A percentile compares a stretch with the other conserved stretches of the same genome.
phyloP scores from a whole-genome alignment of 495 filamentous ascomycete species.

The Lasiosphaeria miniovina region DNA sequence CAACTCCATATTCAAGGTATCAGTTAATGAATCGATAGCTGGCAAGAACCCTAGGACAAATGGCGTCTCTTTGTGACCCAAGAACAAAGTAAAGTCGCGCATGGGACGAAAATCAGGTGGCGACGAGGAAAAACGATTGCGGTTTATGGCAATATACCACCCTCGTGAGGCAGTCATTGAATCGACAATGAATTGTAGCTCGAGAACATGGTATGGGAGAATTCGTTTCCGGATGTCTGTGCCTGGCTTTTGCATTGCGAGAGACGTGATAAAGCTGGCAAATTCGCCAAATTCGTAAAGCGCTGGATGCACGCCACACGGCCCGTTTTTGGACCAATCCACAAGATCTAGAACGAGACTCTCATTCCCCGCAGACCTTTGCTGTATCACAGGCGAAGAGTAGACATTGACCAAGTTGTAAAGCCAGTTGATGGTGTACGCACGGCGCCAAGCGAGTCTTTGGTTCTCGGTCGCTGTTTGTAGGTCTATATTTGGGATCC shows the following conservation, averaged over 20 bases:
- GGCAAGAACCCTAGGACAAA: conserved; percentile 21
- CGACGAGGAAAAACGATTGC: conserved; percentile 27
- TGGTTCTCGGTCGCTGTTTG: conserved; percentile 33
- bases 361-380: conserved; percentile 33
- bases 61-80: conserved; percentile 30
- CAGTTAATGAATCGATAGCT: no score
- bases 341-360: conserved; percentile 32
- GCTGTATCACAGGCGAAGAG: conserved; percentile 40
- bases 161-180: conserved; percentile 40
- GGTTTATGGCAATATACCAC: conserved; percentile 38
- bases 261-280: conserved; percentile 32
- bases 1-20: no score
- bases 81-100: conserved; percentile 45
- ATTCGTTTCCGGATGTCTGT: conserved; percentile 39
- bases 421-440: conserved; percentile 51
- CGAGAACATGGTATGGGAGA: conserved; percentile 45
- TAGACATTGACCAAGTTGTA: conserved; percentile 48
- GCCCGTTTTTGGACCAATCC: conserved; percentile 16
- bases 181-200: conserved; percentile 48
- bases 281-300: conserved; percentile 44
- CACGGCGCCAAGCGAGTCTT: conserved; percentile 42
- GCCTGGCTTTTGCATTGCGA: conserved; percentile 42
- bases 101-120: conserved; percentile 35
- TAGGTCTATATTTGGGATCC: conserved; percentile 45
- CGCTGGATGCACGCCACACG: conserved; percentile 30